phyloP scores from a whole-genome alignment of 148 eudicot genomes.

The Cornus suecica region DNA sequence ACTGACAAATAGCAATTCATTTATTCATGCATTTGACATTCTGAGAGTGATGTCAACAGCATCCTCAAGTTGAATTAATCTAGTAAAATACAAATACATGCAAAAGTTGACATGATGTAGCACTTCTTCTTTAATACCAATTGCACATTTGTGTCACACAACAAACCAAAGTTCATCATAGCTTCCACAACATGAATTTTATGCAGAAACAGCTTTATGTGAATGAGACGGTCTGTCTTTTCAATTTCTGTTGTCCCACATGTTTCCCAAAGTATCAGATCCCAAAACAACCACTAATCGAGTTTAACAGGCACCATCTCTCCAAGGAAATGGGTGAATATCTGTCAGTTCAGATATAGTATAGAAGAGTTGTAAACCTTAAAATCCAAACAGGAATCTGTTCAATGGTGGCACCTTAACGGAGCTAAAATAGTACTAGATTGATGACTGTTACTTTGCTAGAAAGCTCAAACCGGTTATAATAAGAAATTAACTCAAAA shows the following conservation, averaged over 20 bases:
- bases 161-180: neutral
- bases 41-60: neutral
- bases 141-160: neutral
- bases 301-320: neutral
- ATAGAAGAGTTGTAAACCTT: too few relatives aligned
- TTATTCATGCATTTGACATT: constrained; percentile 1
- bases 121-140: neutral
- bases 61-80: neutral
- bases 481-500: neutral
- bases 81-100: neutral
- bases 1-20: neutral
- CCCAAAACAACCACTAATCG: too few relatives aligned
- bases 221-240: neutral
- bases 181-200: neutral
- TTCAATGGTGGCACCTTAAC: too few relatives aligned
- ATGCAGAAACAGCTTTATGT: neutral
- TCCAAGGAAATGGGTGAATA: neutral
- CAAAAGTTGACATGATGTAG: neutral
- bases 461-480: neutral
- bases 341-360: neutral
- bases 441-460: neutral
- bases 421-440: too few relatives aligned
- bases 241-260: neutral
- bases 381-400: too few relatives aligned
- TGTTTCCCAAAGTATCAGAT: too few relatives aligned